Evolutionary conservation across 2,329 filamentous ascomycete species (phyloP).

Genomic region (Sordariomycetes sp.): DNA sequence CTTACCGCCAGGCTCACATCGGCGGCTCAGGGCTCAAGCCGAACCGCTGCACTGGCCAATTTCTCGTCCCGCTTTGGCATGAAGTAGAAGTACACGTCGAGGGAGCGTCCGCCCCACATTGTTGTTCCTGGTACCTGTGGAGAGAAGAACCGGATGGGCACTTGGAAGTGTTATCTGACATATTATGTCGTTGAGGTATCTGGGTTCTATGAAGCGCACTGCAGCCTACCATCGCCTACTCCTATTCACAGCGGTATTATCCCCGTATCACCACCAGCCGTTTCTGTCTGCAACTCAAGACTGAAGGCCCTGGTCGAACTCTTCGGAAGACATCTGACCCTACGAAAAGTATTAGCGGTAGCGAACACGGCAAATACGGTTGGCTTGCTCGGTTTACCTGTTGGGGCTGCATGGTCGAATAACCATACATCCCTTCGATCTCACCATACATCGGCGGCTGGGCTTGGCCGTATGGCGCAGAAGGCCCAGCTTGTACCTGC

Average conservation of each 20-base stretch:
- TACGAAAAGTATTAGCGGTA: constrained; percentile 10
- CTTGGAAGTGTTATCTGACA: constrained; percentile 28
- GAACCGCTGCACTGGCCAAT: constrained; percentile 55
- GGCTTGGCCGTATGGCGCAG: constrained; percentile 64
- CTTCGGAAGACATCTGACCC: constrained; percentile 33
- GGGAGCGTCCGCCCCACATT: neutral
- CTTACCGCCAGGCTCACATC: constrained; percentile 45
- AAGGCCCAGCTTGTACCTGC: constrained; percentile 64
- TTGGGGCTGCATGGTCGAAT: constrained; percentile 70
- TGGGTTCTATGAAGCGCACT: neutral
- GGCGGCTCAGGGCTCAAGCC: constrained; percentile 45
- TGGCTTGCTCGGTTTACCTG: constrained; percentile 47
- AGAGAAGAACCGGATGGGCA: neutral
- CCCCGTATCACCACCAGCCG: neutral
- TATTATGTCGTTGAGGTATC: neutral
- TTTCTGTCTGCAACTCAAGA: neutral
- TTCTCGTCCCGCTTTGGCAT: constrained; percentile 69
- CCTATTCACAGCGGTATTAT: neutral
- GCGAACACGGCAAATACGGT: neutral
- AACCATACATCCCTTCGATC: constrained; percentile 78
- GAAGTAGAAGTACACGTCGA: neutral
- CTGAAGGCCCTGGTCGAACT: constrained; percentile 25
- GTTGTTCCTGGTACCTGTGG: neutral
- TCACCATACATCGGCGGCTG: constrained; percentile 72
- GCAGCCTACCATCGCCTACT: neutral